Base-by-base conservation (phyloP, 257 asterid genomes). In the Scutellaria minor region DNA sequence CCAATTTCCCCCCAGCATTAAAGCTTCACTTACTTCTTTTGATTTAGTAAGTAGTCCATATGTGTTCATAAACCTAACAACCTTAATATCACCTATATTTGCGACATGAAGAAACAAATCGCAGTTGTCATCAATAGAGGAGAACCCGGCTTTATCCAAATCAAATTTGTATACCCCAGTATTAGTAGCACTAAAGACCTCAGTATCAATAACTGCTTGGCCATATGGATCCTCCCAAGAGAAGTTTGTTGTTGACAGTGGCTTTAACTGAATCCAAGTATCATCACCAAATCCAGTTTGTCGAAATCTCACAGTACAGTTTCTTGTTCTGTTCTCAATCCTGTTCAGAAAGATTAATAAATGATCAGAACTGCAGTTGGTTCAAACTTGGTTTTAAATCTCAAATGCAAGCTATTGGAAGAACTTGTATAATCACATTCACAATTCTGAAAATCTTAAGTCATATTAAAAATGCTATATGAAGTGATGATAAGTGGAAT, bases 181-280 rank as follows among this genome's bases (percentile, higher is more conserved):
- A 82, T 57, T 50, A 78, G 45, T 75, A 60, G 83, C 84, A 65
- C 71, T 64, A 47, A 54, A 74, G 73, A 90, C 73, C 78, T 85
- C 89, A 61, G 81, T 78, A 75, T 94, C 99, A 71, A 88, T 78
- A 80, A 44, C 41, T 83, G 85, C 85, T 78, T 87, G 85, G 68
- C 99, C 98, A 75, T 91, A 94, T 13, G 98, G 97, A 54, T 94
- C 84, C 77, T 87, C 95, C 98, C 97, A 94, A 22, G 95, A 87
- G 78, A 89, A 94, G 65, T 76, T 88, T 46, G 81, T 63, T 6
- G 97, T 84, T 52, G 99, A 91, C 71, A 91, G 92, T 71, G 97
- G 92, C 59, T 76, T 78, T 64, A 91, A 74, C 70, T 72, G 86
- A 81, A 89, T 81, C 96, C 97, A 90, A 14, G 89, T 77, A 79